These are phyloP conservation scores for Myriosclerotinia duriaeana DNA, from an alignment of 2,329 filamentous ascomycete species.

Conservation along the genomic window DNA sequence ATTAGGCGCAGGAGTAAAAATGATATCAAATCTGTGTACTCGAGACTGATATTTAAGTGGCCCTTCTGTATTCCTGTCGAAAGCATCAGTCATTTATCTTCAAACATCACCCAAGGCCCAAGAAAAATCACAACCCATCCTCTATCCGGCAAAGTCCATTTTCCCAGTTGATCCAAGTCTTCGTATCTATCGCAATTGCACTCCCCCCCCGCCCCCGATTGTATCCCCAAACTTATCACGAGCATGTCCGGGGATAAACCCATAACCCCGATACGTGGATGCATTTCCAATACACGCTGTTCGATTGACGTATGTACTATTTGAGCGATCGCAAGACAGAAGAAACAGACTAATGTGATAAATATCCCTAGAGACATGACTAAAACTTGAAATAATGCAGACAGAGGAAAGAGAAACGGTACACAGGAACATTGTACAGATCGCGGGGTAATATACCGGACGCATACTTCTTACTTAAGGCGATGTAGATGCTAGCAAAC, in stretches of 20 bases:
- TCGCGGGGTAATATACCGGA: slow-evolving; percentile 10
- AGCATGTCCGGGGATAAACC: slow-evolving; percentile 56
- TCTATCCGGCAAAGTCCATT: slow-evolving; percentile 60
- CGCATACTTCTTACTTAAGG: slow-evolving; percentile 1
- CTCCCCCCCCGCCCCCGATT: slow-evolving; percentile 65
- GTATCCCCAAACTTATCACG: slow-evolving; percentile 69
- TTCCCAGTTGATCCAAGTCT: slow-evolving; percentile 55
- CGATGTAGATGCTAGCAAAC: background rate
- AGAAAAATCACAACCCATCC: slow-evolving; percentile 55
- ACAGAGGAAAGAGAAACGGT: background rate
- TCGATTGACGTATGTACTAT: slow-evolving; percentile 26
- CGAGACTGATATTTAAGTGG: slow-evolving; percentile 67
- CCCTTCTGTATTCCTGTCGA: slow-evolving; percentile 63
- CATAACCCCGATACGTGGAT: slow-evolving; percentile 70
- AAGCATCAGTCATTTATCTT: background rate
- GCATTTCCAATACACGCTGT: slow-evolving; percentile 50
- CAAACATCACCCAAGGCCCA: background rate
- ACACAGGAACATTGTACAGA: slow-evolving; percentile 8
- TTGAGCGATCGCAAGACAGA: slow-evolving; percentile 21
- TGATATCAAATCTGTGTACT: slow-evolving; percentile 65
- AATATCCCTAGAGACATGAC: slow-evolving; percentile 27
- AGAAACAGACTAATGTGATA: slow-evolving; percentile 19
- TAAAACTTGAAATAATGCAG: background rate
- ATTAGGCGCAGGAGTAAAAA: slow-evolving; percentile 52
- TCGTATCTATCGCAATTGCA: slow-evolving; percentile 60